Evolutionary conservation across 345 rosid species (phyloP).

Genomic region (Gynandropsis gynandra): DNA sequence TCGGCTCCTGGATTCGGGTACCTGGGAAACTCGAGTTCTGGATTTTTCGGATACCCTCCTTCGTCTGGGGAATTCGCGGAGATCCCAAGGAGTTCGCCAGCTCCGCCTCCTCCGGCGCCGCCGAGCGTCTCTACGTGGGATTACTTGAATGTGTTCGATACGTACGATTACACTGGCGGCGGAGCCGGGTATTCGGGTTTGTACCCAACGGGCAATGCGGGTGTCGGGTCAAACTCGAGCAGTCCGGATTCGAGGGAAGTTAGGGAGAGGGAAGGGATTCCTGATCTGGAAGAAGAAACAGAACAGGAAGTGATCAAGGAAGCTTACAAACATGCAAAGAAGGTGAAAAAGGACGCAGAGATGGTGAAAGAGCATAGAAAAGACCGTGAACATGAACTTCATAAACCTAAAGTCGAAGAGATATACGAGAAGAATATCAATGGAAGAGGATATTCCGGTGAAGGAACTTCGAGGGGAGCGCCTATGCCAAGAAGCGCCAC

Average conservation of each 20-base stretch:
- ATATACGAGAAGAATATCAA: slow-evolving; percentile 24
- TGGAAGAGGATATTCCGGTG: slow-evolving; percentile 40
- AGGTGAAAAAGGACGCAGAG: slow-evolving; percentile 23
- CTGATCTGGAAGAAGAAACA: slow-evolving; percentile 90
- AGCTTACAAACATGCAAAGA: slow-evolving; percentile 32
- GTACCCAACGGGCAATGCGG: slow-evolving; percentile 24
- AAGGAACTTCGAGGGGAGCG: slow-evolving; percentile 55
- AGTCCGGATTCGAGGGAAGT: slow-evolving; percentile 88
- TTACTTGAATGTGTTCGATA: slow-evolving; percentile 62
- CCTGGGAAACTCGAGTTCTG: slow-evolving; percentile 32
- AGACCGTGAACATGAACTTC: background rate
- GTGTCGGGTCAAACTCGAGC: slow-evolving; percentile 48
- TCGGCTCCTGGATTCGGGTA: slow-evolving; percentile 32
- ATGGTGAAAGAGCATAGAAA: slow-evolving; percentile 16
- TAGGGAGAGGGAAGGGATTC: slow-evolving; percentile 92
- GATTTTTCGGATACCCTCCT: slow-evolving; percentile 50
- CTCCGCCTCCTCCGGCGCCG: slow-evolving; percentile 60
- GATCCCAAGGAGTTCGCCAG: slow-evolving; percentile 28
- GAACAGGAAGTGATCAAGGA: slow-evolving; percentile 54
- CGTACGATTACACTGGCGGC: slow-evolving; percentile 32
- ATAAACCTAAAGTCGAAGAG: slow-evolving; percentile 19
- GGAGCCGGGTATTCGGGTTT: slow-evolving; percentile 31
- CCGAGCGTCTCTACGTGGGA: slow-evolving; percentile 75
- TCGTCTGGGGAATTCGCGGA: slow-evolving; percentile 17
- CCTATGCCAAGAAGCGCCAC: slow-evolving; percentile 31